phyloP scores from a whole-genome alignment of 305 asterid species.

The Rubia tinctorum region DNA sequence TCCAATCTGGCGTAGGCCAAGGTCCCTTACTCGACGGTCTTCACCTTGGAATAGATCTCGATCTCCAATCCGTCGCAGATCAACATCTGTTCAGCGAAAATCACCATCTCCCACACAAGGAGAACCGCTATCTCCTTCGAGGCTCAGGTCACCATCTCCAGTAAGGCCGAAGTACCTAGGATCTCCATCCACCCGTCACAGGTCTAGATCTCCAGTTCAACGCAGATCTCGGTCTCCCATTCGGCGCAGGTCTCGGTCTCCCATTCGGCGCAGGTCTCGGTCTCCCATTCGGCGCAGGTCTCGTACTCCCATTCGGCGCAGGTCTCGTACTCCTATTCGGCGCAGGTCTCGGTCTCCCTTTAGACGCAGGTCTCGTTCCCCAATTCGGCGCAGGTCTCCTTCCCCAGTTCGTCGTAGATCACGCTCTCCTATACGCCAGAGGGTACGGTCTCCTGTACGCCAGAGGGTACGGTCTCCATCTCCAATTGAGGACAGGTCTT shows the following conservation, averaged over 20 bases:
- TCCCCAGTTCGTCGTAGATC: constrained; percentile 27
- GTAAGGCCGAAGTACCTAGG: constrained; percentile 38
- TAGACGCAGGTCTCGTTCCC: constrained; percentile 31
- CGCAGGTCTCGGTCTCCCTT: constrained; percentile 41
- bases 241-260: constrained; percentile 54
- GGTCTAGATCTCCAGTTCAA: constrained; percentile 47
- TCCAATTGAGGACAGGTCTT: constrained; percentile 41
- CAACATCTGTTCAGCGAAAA: constrained; percentile 42
- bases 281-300: constrained; percentile 20
- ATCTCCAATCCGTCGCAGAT: constrained; percentile 44
- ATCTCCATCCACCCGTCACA: constrained; percentile 44
- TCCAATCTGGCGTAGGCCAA: constrained; percentile 39
- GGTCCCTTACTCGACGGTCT: constrained; percentile 44
- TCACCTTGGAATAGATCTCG: constrained; percentile 33
- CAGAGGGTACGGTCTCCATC: constrained; percentile 54
- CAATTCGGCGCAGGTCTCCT: constrained; percentile 23
- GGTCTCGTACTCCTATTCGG: constrained; percentile 27
- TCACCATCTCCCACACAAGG: constrained; percentile 35
- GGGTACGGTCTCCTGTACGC: constrained; percentile 31
- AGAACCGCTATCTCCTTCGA: constrained; percentile 11
- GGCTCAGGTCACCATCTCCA: constrained; percentile 25
- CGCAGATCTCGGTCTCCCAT: constrained; percentile 28
- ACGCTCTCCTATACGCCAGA: constrained; percentile 24
- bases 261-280: constrained; percentile 36
- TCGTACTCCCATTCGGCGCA: constrained; percentile 24